Evolutionary conservation across 2,329 filamentous ascomycete genomes (phyloP).

Genomic region (Cryphonectria naterciae): DNA sequence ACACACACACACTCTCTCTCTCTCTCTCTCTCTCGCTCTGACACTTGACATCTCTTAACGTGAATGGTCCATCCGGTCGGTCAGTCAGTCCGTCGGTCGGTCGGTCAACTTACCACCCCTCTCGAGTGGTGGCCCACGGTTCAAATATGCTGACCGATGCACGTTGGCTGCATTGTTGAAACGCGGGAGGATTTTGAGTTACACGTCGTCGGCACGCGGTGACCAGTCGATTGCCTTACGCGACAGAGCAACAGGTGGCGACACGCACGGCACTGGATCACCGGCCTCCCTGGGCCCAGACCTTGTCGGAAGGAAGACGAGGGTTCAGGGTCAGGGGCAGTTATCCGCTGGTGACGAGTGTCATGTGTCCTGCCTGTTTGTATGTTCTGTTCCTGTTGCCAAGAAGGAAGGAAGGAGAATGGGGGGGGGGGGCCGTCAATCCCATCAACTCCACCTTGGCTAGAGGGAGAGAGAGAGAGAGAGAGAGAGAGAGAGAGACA

Average conservation of each 20-base stretch:
- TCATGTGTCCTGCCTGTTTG: slow-evolving; percentile 10
- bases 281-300: neutral
- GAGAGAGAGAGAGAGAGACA: neutral
- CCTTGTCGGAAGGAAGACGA: neutral
- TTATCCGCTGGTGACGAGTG: slow-evolving; percentile 5
- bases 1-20: neutral
- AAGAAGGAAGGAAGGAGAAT: neutral
- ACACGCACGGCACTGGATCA: slow-evolving; percentile 8
- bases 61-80: neutral
- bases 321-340: neutral
- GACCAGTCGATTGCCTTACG: neutral
- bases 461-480: neutral
- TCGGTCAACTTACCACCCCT: neutral
- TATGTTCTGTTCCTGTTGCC: neutral
- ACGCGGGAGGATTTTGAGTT: slow-evolving; percentile 17
- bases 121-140: neutral
- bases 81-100: neutral
- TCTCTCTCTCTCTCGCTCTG: no score
- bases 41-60: neutral
- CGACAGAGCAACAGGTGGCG: neutral
- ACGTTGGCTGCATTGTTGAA: slow-evolving; percentile 12
- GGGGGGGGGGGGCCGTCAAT: neutral
- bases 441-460: neutral
- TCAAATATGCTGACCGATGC: neutral
- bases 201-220: neutral